phyloP scores from a whole-genome alignment of 1,284 basidiomycete species.

The Testicularia cyperi region DNA sequence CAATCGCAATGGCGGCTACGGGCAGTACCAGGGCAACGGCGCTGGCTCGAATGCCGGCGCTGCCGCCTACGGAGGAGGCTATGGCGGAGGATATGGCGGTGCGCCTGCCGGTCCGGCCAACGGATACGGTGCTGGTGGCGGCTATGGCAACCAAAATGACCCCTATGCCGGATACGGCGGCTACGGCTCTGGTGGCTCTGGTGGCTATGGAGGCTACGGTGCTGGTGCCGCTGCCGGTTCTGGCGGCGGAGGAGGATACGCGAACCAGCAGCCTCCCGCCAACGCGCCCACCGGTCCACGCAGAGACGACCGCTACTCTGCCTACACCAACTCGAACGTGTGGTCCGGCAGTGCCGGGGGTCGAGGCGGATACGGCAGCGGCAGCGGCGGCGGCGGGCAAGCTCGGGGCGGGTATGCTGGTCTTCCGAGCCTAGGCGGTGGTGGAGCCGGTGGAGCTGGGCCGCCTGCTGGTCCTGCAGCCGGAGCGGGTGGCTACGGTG shows the following conservation, averaged over 20 bases:
- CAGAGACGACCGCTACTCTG: no score
- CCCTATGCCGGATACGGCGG: constrained; percentile 21
- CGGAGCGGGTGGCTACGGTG: constrained; percentile 1
- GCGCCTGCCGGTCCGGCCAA: no score
- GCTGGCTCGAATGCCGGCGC: background rate
- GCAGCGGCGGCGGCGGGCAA: constrained; percentile 1
- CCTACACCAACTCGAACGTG: no score
- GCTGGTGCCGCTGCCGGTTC: no score
- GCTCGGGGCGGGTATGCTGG: no score
- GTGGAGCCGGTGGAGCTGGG: no score
- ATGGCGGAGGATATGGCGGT: background rate
- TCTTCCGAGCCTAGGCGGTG: no score
- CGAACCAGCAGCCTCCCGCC: no score
- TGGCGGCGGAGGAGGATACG: no score
- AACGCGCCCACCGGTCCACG: no score
- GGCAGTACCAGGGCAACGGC: background rate
- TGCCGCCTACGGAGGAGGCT: background rate
- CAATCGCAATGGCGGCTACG: constrained; percentile 8
- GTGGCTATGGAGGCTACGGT: no score
- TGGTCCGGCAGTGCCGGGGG: background rate
- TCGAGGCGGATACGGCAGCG: background rate
- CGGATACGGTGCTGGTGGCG: constrained; percentile 2
- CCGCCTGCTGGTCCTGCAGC: no score
- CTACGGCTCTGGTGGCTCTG: background rate
- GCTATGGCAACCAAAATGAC: constrained; percentile 10